phyloP scores from a whole-genome alignment of 257 asterid species.

The Rhazya stricta region DNA sequence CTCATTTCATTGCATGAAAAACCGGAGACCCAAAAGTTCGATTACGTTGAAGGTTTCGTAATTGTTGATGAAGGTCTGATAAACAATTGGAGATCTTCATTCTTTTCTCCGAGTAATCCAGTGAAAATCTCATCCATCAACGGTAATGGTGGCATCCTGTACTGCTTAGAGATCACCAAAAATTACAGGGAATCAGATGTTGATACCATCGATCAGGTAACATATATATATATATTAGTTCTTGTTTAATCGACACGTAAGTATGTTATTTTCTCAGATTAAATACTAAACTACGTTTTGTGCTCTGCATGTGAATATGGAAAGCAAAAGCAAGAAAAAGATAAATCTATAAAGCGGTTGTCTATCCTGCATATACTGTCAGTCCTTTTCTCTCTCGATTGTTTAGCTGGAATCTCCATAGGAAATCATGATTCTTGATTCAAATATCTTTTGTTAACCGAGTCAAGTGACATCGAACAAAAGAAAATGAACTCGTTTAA shows the following conservation, averaged over 20 bases:
- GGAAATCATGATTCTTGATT: conserved; percentile 1
- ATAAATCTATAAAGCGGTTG: conserved; percentile 14
- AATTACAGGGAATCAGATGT: conserved; percentile 42
- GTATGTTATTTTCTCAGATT: background rate
- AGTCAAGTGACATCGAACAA: background rate
- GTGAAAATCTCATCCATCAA: conserved; percentile 52
- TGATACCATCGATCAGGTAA: conserved; percentile 47
- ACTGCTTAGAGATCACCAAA: conserved; percentile 68
- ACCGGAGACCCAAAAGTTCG: conserved; percentile 36
- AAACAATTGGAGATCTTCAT: conserved; percentile 84
- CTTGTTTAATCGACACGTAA: background rate
- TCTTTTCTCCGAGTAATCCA: conserved; percentile 64
- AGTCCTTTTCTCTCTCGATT: background rate
- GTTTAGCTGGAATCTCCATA: background rate
- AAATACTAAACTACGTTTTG: background rate
- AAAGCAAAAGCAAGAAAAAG: conserved; percentile 23
- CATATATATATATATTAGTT: background rate
- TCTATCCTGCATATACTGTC: background rate
- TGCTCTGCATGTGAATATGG: conserved; percentile 25
- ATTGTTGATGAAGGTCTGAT: conserved; percentile 67
- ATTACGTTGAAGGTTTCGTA: conserved; percentile 79
- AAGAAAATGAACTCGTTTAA: background rate
- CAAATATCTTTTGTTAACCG: too few species aligned
- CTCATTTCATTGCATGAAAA: conserved; percentile 54
- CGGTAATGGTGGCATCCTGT: conserved; percentile 49